Evolutionary conservation across 495 filamentous ascomycete genomes (phyloP), one percentile per base, ranked within the genome.

Genomic region (Aspergillus nanangensis): DNA sequence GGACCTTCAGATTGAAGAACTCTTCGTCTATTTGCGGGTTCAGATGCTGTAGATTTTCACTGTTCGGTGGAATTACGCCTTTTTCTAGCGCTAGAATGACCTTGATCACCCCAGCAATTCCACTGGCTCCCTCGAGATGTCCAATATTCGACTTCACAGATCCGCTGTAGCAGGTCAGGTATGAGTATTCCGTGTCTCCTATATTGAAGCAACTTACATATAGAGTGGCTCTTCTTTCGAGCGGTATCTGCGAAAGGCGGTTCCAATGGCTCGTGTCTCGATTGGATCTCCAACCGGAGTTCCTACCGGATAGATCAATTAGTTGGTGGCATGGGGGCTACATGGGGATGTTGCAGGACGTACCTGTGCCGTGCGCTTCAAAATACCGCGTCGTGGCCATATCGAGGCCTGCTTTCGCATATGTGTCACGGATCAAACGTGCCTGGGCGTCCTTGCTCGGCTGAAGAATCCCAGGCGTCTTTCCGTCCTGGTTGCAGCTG

Each of bases 401-500:
- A 18, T 56, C 35, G 0, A 79, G 48, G 0, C 63, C 60, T 5
- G 65, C 68, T 29, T 51, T 48, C 3, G 21, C 10, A 38, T 75
- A 76, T 0, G 69, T 63, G 20, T 68, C 57, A 1, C 62, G 54
- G 7, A 79, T 77, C 1, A 79, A 45, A 13, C 42, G 40, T 34
- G 54, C 59, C 51, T 75, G 73, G 3, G 65, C 65, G 9, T 61
- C 45, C 8, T 33, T 37, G 36, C 57, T 77, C 1, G 75, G 74
- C 9, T 67, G 56, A 0, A 66, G 69, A 32, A 76, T 70, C 7
- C 68, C 68, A 9, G 45, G 37, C 11, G 71, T 77, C 5, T 69
- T 74, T 9, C 80, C 80, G 61, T 86, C 80, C 48, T 82, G 64
- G 14, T 71, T 70, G 25, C 57, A 52, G 1, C 53, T 57, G 0